Base-by-base conservation (phyloP, 2,329 filamentous ascomycete genomes). In the Colletotrichum echinochloae region DNA sequence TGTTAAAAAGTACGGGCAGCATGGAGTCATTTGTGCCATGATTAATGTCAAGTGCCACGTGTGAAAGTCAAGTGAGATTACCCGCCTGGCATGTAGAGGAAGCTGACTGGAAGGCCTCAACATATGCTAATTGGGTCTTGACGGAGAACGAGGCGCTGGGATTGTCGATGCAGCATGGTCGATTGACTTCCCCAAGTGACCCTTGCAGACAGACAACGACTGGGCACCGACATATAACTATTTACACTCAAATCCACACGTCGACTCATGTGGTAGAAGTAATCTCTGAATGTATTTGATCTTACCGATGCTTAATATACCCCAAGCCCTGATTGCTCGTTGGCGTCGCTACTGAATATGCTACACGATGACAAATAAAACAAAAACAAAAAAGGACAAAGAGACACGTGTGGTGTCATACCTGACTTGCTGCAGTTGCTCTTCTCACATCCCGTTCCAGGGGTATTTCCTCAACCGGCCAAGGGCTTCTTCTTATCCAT, bases 401-500 rank as follows among this genome's bases (percentile, higher is more conserved):
- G 62, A 68, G 60, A 54, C 68, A 71, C 68, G 59, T 71, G 68
- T 71, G 60, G 64, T 67, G 57, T 46, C 64, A 59, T 68, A 70
- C 64, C 64, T 67, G 68, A 63, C 64, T 60, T 54, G 54, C 49
- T 63, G 57, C 37, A 59, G 37, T 63, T 62, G 59, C 48, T 28
- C 64, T 46, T 39, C 57, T 65, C 46, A 20, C 68, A 39, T 49
- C 59, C 65, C 68, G 30, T 63, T 35, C 49, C 35, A 57, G 49
- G 48, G 68, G 64, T 68, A 71, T 71, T 68, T 54, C 23, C 51
- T 70, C 52, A 71, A 23, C 52, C 46, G 20, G 12, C 35, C 30
- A 37, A 75, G 39, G 73, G 73, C 75, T 84, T 87, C 78, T 86
- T 89, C 77, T 85, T 87, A 72, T 88, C 87, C 61, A 95, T 86